Conservation (phyloP, 2,329 filamentous ascomycete genomes). For the Fusarium hostae region DNA sequence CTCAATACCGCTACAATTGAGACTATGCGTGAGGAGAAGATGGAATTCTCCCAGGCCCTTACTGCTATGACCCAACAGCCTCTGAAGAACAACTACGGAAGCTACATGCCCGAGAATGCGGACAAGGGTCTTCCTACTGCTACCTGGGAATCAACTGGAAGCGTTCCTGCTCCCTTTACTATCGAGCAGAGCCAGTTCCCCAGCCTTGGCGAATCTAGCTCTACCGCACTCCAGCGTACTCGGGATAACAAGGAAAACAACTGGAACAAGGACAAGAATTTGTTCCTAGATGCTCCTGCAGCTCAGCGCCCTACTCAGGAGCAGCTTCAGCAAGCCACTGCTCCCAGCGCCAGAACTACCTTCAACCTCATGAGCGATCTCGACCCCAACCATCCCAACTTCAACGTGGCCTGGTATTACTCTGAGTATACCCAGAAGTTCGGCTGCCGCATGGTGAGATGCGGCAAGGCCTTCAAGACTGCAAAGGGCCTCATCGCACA, state of each 20-base stretch:
- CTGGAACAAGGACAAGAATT: conserved; percentile 31
- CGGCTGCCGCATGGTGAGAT: conserved; percentile 64
- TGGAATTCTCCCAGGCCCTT: conserved; percentile 50
- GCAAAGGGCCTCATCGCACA: conserved; percentile 52
- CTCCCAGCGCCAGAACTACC: conserved; percentile 17
- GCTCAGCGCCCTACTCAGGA: conserved; percentile 30
- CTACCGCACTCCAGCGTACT: not conserved
- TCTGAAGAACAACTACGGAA: conserved; percentile 44
- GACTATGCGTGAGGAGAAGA: conserved; percentile 50
- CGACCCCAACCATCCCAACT: conserved; percentile 61
- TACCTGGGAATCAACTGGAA: not conserved
- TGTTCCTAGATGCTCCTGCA: conserved; percentile 43
- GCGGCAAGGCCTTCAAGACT: conserved; percentile 58
- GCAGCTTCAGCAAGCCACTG: conserved; percentile 29
- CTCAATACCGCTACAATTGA: conserved; percentile 51
- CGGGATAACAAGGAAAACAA: conserved; percentile 16
- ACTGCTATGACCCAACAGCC: conserved; percentile 42
- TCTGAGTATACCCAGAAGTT: conserved; percentile 57
- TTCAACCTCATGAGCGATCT: conserved; percentile 42
- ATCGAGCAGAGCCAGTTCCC: conserved; percentile 33
- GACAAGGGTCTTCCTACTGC: not conserved
- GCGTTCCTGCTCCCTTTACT: conserved; percentile 8
- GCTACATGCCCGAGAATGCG: conserved; percentile 39
- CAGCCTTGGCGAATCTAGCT: conserved; percentile 8
- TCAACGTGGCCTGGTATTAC: conserved; percentile 60